A percentile compares a stretch with the other conserved stretches of the same genome.
Evolutionary conservation across 1,139 yeast species (phyloP).

Genomic region (Trichomonascaceae sp.): DNA sequence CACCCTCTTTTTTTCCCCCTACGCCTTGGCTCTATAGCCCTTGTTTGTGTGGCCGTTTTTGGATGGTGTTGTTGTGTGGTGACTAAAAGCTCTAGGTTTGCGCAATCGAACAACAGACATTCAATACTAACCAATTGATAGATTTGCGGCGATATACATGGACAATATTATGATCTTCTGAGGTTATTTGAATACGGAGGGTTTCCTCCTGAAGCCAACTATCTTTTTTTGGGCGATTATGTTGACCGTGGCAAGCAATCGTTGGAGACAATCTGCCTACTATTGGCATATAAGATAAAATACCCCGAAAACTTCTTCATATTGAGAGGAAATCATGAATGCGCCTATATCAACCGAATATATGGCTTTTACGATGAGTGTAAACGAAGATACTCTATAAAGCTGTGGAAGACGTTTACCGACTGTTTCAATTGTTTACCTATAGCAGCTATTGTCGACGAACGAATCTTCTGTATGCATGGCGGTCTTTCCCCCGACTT

Average conservation of each 20-base stretch:
- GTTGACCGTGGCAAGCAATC: constrained; percentile 98
- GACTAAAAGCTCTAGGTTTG: background rate
- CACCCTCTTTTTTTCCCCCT: background rate
- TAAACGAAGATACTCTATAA: constrained; percentile 91
- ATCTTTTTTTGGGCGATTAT: constrained; percentile 90
- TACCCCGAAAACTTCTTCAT: constrained; percentile 96
- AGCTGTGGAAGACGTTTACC: constrained; percentile 96
- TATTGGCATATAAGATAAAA: constrained; percentile 92
- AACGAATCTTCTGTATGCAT: constrained; percentile 96
- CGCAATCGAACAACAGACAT: background rate
- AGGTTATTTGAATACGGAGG: constrained; percentile 97
- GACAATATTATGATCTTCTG: constrained; percentile 91
- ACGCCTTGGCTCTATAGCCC: background rate
- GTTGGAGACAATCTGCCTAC: constrained; percentile 84
- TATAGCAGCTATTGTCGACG: constrained; percentile 95
- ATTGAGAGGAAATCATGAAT: constrained; percentile 93
- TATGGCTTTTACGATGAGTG: constrained; percentile 98
- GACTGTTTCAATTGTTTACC: constrained; percentile 98
- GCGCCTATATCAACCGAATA: constrained; percentile 94
- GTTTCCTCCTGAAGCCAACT: constrained; percentile 89
- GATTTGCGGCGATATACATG: constrained; percentile 91
- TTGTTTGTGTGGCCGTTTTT: background rate
- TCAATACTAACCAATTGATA: background rate
- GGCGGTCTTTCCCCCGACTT: constrained; percentile 97
- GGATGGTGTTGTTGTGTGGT: background rate